Conservation (phyloP, 306 rosid species). For the Gynostemma pentaphyllum region DNA sequence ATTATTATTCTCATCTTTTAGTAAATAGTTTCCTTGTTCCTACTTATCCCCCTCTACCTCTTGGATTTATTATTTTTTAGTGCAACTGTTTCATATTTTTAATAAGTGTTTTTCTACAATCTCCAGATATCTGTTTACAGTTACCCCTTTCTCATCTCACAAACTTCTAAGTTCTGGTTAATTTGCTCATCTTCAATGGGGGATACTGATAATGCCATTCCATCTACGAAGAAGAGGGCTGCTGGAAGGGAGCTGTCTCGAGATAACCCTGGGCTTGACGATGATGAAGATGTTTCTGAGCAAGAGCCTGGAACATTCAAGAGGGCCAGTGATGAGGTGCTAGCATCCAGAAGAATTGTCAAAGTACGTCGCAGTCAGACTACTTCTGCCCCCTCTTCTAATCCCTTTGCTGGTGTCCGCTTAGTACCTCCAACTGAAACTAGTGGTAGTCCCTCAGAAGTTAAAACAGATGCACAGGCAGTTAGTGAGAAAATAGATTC, state of each 20-base stretch:
- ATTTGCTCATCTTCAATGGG: slow-evolving; percentile 40
- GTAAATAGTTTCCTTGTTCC: background rate
- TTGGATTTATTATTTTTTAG: background rate
- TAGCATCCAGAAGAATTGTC: slow-evolving; percentile 76
- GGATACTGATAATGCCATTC: slow-evolving; percentile 55
- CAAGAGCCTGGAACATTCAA: slow-evolving; percentile 73
- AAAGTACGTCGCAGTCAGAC: slow-evolving; percentile 63
- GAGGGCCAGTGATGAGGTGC: slow-evolving; percentile 82
- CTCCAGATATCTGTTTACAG: slow-evolving; percentile 25
- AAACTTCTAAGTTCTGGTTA: background rate
- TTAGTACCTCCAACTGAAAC: slow-evolving; percentile 42
- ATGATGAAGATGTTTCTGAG: slow-evolving; percentile 58
- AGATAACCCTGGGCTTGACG: slow-evolving; percentile 72
- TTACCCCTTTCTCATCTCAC: background rate
- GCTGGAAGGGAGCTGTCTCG: slow-evolving; percentile 81
- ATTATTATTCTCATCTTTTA: background rate
- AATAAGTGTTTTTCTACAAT: slow-evolving; percentile 1
- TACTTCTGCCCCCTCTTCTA: slow-evolving; percentile 44
- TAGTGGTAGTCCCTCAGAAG: slow-evolving; percentile 27
- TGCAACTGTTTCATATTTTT: background rate
- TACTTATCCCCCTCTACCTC: background rate
- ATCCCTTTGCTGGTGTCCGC: slow-evolving; percentile 77
- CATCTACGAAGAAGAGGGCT: slow-evolving; percentile 79
- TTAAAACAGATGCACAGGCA: slow-evolving; percentile 22
- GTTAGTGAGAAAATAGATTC: slow-evolving; percentile 20